A percentile compares a stretch with the other conserved stretches of the same genome.
Conservation (phyloP, 768 basidiomycete genomes). For the Amanita muscaria region DNA sequence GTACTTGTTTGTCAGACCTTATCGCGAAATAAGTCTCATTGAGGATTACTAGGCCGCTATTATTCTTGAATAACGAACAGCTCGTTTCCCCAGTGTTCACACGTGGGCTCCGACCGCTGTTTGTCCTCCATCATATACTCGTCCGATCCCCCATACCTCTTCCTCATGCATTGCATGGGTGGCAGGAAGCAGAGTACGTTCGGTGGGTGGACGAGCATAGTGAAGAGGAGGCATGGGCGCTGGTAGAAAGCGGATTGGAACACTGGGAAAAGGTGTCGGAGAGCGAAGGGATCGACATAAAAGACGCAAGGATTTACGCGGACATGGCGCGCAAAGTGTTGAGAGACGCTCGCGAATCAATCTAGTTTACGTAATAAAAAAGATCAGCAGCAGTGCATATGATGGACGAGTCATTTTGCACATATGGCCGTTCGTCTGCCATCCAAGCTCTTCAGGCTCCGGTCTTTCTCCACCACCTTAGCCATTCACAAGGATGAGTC, state of each 20-base stretch:
- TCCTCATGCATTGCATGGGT: slow-evolving; percentile 84
- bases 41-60: slow-evolving; percentile 53
- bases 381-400: too few relatives aligned
- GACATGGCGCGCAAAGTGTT: slow-evolving; percentile 62
- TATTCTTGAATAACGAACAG: slow-evolving; percentile 77
- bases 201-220: slow-evolving; percentile 92
- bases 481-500: slow-evolving; percentile 20
- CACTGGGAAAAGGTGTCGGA: slow-evolving; percentile 74
- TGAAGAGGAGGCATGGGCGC: slow-evolving; percentile 66
- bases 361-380: slow-evolving; percentile 6
- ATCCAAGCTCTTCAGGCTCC: slow-evolving; percentile 20
- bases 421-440: slow-evolving; percentile 22
- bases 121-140: slow-evolving; percentile 87
- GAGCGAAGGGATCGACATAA: slow-evolving; percentile 39
- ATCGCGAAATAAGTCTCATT: background rate
- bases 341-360: slow-evolving; percentile 24
- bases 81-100: slow-evolving; percentile 63
- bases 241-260: slow-evolving; percentile 70
- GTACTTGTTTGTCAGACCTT: slow-evolving; percentile 33
- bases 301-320: slow-evolving; percentile 51
- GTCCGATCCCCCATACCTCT: slow-evolving; percentile 82
- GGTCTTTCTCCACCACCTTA: slow-evolving; percentile 31
- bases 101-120: slow-evolving; percentile 70
- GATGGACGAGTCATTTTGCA: too few relatives aligned
- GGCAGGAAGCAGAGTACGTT: slow-evolving; percentile 95